These are phyloP conservation scores for Diospyros kaki DNA, from an alignment of 148 eudicot genomes.

Conservation along the genomic window DNA sequence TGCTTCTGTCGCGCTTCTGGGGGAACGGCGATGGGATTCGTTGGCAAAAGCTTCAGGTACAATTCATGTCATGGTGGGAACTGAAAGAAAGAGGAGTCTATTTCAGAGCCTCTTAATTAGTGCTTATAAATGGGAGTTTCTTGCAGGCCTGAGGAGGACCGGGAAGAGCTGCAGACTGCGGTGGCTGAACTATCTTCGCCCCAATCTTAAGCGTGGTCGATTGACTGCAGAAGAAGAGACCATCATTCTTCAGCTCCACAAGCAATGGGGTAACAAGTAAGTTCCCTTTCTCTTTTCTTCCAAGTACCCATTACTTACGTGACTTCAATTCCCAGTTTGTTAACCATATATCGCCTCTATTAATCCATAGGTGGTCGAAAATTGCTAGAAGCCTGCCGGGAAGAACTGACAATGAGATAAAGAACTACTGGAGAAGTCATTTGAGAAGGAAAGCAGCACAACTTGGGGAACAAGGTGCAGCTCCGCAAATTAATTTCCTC, in stretches of 20 bases:
- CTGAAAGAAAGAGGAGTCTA: neutral
- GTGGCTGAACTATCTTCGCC: conserved; percentile 70
- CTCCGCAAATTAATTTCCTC: neutral
- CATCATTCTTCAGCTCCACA: conserved; percentile 43
- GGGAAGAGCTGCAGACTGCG: conserved; percentile 75
- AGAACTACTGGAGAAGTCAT: conserved; percentile 64
- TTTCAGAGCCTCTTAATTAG: neutral
- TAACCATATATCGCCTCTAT: too few relatives aligned
- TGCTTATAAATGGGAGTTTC: neutral
- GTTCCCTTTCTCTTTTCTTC: neutral
- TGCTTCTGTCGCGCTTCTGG: conserved; percentile 39
- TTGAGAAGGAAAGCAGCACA: conserved; percentile 30
- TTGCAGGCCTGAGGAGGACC: conserved; percentile 55
- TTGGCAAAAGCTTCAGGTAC: conserved; percentile 65
- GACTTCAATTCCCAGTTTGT: too few relatives aligned
- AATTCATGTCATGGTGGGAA: neutral
- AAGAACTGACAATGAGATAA: conserved; percentile 68
- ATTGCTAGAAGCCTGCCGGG: conserved; percentile 49
- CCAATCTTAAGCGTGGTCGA: conserved; percentile 52
- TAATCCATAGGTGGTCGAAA: conserved; percentile 42
- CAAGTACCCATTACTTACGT: too few relatives aligned
- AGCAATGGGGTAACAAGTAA: conserved; percentile 74
- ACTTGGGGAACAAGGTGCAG: conserved; percentile 17
- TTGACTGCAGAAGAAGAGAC: conserved; percentile 49
- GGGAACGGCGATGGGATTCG: conserved; percentile 65